phyloP scores from a whole-genome alignment of 1,139 yeast genomes.

The Candida smagusa region DNA sequence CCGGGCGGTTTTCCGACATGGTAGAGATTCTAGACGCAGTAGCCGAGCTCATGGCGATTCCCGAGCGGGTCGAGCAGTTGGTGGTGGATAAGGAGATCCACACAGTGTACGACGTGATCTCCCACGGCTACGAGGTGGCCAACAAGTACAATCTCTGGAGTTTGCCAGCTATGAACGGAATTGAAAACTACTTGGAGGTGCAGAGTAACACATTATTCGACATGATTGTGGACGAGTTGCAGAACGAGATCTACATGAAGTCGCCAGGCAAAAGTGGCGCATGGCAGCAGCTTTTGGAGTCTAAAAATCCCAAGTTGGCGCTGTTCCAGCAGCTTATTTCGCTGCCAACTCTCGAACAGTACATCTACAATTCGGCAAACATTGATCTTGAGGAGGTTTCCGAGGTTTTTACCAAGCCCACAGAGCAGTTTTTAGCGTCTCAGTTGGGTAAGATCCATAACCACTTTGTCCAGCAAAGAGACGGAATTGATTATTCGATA shows the following conservation, averaged over 20 bases:
- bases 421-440: slow-evolving; percentile 28
- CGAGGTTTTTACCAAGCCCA: slow-evolving; percentile 43
- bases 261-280: slow-evolving; percentile 7
- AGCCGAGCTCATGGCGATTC: slow-evolving; percentile 56
- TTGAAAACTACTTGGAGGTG: slow-evolving; percentile 55
- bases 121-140: slow-evolving; percentile 54
- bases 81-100: slow-evolving; percentile 67
- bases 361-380: slow-evolving; percentile 54
- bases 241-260: slow-evolving; percentile 68
- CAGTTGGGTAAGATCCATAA: slow-evolving; percentile 35
- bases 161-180: slow-evolving; percentile 56
- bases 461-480: slow-evolving; percentile 15
- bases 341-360: slow-evolving; percentile 53
- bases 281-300: slow-evolving; percentile 28
- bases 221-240: slow-evolving; percentile 72
- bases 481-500: slow-evolving; percentile 27
- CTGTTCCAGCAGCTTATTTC: slow-evolving; percentile 34
- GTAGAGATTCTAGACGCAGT: slow-evolving; percentile 71
- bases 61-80: slow-evolving; percentile 61
- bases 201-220: slow-evolving; percentile 70
- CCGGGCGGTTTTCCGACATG: slow-evolving; percentile 63
- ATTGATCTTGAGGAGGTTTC: slow-evolving; percentile 55
- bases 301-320: slow-evolving; percentile 31
- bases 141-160: slow-evolving; percentile 61
- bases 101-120: slow-evolving; percentile 63